phyloP scores from a whole-genome alignment of 129 eudicot genomes.

The Tanacetum coccineum region DNA sequence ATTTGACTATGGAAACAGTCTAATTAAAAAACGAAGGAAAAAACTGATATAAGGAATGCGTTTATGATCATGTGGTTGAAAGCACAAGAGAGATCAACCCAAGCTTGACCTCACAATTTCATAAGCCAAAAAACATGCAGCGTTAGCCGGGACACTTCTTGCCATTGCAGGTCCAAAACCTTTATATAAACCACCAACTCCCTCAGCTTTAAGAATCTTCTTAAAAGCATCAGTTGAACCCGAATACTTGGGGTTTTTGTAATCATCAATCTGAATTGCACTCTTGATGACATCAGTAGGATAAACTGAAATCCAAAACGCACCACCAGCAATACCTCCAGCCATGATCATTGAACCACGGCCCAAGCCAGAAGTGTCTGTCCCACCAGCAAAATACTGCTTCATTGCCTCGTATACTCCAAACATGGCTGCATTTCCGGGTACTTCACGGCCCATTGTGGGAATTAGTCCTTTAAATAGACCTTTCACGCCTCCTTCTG shows the following conservation, averaged over 20 bases:
- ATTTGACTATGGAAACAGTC: conserved; percentile 16
- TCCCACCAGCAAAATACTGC: conserved; percentile 82
- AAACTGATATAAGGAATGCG: not conserved
- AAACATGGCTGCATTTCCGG: conserved; percentile 92
- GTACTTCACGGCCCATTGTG: conserved; percentile 89
- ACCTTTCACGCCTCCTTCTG: conserved; percentile 78
- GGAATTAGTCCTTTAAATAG: conserved; percentile 81
- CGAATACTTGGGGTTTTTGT: conserved; percentile 66
- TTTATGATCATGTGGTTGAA: not conserved
- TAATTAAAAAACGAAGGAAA: not conserved
- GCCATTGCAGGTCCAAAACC: conserved; percentile 98
- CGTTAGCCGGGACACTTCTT: conserved; percentile 94
- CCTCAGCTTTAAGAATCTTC: conserved; percentile 68
- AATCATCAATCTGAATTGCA: conserved; percentile 82
- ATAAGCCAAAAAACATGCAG: conserved; percentile 89
- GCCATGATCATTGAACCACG: conserved; percentile 74
- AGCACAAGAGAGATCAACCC: conserved; percentile 28
- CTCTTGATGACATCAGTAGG: conserved; percentile 96
- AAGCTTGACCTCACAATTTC: conserved; percentile 69
- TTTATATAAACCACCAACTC: conserved; percentile 78
- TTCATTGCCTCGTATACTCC: conserved; percentile 84
- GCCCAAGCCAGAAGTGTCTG: conserved; percentile 69
- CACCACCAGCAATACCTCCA: conserved; percentile 80
- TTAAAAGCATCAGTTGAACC: conserved; percentile 73
- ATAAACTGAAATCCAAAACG: conserved; percentile 75